Evolutionary conservation across 805 yeast species (phyloP), one percentile per base, ranked within the genome.

Genomic region (Kuraishia hungarica): DNA sequence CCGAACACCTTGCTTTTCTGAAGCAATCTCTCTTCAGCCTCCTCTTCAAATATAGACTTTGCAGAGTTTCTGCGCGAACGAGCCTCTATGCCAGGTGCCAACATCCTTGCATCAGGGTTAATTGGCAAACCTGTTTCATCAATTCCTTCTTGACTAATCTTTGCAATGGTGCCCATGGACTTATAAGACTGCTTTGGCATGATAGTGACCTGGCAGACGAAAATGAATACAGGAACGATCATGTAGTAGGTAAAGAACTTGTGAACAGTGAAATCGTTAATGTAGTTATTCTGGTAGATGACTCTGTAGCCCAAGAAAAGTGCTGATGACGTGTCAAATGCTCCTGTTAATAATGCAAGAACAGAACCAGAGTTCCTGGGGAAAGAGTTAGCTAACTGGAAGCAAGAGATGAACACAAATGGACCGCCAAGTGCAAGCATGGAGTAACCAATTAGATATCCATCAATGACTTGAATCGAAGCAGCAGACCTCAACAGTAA

Each of bases 281-380:
- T 57, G 54, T 68, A 67, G 57, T 74, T 57, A 13, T 64, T 65
- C 59, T 81, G 83, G 68, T 87, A 91, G 13, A 79, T 63, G 19
- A 90, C 57, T 61, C 96, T 74, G 72, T 91, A 93, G 11, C 80
- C 61, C 61, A 90, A 74, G 65, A 92, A 92, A 51, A 92, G 77
- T 0, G 96, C 97, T n/a, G 96, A 83, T 1, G 96, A 88, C 0
- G 96, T 79, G 68, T 93, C 97, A 65, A 92, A 91, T 0, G 97
- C 91, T n/a, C 97, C 97, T 0, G 97, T 89, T 53, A 92, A 71
- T 19, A 89, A 69, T 0, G 97, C 96, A 60, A 91, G 71, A 21
- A 91, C 76, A 51, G 88, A 77, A 0, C 97, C 97, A 2, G 96
- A 86, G 62, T 81, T 82, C 48, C 80, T 79, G 1, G 97, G 97